Base-by-base conservation (phyloP, 805 yeast genomes). In the Scheffersomyces ergatensis region DNA sequence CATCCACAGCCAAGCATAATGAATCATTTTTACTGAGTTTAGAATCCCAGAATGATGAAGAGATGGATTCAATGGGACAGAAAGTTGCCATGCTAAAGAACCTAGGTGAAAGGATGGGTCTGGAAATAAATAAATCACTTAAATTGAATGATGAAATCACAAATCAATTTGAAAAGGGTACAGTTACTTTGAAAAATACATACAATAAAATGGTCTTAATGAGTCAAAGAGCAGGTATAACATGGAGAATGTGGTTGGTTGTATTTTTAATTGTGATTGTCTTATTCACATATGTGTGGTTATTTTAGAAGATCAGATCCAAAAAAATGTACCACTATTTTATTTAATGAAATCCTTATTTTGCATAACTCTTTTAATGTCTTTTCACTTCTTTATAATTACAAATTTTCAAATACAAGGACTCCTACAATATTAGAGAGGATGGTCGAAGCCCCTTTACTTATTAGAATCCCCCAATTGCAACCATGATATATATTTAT, bases 221-320 rank as follows among this genome's bases (percentile, higher is more conserved):
- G 76, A 68, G 74, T 54, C 62, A 67, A 54, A 51, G 68, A 31
- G 75, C 75, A 12, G 76, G 76, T 2, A 67, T 70, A 34, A 57
- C 66, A 33, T 70, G 74, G 70, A 55, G 60, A 38, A 65, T 67
- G 72, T 70, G 76, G 76, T 51, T 68, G 32, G 48, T 51, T 24
- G 72, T 70, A 44, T 70, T 70, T 49, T 36, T 47, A 26, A 33
- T 65, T 16, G 70, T 70, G 20, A 53, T 60, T 36, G 27, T 63
- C 33, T 67, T 65, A 63, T 70, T 70, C 44, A 62, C 66, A 50
- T 70, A 65, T 57, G 65, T 70, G 19, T 70, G 76, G 76, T 38
- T 67, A 33, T 51, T 53, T 34, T 58, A 53, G 29, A 26, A 5
- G 8, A 23, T 23, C 25, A 23, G 7, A 23, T n/a, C n/a, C n/a